phyloP scores from a whole-genome alignment of 2,329 filamentous ascomycete genomes.

The Parascedosporium putredinis region DNA sequence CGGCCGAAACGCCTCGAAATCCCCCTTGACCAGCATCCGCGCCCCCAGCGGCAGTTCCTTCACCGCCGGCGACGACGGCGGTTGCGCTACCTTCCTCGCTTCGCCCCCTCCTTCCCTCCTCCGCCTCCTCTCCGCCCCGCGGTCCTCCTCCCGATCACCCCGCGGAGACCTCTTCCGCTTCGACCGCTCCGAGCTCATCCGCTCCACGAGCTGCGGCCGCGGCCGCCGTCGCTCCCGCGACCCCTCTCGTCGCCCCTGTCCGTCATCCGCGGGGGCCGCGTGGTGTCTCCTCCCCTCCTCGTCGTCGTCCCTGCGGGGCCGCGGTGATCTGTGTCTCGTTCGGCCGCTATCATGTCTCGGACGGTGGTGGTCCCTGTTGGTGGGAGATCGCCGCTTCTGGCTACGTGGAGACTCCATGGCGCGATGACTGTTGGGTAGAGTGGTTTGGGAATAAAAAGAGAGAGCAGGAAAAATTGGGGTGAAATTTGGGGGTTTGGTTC shows the following conservation, averaged over 20 bases:
- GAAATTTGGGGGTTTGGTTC: neutral
- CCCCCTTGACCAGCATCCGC: conserved; percentile 54
- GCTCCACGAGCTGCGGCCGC: neutral
- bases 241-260: neutral
- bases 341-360: neutral
- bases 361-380: neutral
- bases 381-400: neutral
- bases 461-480: neutral
- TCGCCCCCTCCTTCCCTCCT: neutral
- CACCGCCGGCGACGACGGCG: neutral
- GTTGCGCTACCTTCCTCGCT: too few relatives aligned
- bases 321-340: neutral
- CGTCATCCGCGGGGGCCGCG: neutral
- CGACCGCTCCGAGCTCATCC: neutral
- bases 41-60: conserved; percentile 53
- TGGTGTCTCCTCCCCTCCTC: too few relatives aligned
- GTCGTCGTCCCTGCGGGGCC: neutral
- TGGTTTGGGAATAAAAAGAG: neutral
- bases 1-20: conserved; percentile 54
- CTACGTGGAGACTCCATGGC: neutral
- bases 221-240: neutral
- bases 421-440: neutral
- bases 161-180: neutral
- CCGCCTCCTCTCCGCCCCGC: neutral
- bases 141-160: neutral